Percentiles rank a stretch among this genome's conserved stretches.
Evolutionary conservation across 148 eudicot species (phyloP).

Genomic region (Oxyria digyna): DNA sequence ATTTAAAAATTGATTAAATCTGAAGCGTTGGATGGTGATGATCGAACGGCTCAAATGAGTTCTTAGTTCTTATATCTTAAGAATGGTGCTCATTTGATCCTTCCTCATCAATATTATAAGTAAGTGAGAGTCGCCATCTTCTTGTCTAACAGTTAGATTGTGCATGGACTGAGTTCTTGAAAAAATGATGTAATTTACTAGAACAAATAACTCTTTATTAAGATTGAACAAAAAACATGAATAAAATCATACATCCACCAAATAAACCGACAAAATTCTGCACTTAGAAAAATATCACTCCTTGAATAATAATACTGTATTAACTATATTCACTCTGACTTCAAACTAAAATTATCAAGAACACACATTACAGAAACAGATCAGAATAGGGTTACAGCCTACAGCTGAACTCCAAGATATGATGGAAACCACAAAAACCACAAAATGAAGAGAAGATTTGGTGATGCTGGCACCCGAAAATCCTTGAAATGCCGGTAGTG

Average conservation of each 20-base stretch:
- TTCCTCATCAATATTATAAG: too few relatives aligned
- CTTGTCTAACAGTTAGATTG: too few relatives aligned
- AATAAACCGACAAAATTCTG: neutral
- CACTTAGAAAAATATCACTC: neutral
- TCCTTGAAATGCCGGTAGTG: conserved; percentile 15
- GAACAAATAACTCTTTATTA: neutral
- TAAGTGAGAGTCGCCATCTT: too few relatives aligned
- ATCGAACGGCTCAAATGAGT: too few relatives aligned
- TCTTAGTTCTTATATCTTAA: too few relatives aligned
- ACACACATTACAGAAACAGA: conserved; percentile 9
- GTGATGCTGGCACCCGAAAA: conserved; percentile 20
- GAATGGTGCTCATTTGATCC: too few relatives aligned
- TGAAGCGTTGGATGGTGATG: too few relatives aligned
- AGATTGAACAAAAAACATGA: neutral
- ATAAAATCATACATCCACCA: neutral
- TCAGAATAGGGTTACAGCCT: conserved; percentile 19
- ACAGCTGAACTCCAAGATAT: conserved; percentile 16
- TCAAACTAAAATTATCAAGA: too few relatives aligned
- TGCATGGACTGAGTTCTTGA: too few relatives aligned
- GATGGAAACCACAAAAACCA: conserved; percentile 15
- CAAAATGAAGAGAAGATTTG: conserved; percentile 13
- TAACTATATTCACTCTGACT: neutral
- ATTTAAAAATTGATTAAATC: too few relatives aligned
- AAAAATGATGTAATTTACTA: neutral
- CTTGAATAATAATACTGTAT: too few relatives aligned